phyloP scores from a whole-genome alignment of 2,329 filamentous ascomycete genomes.

The Verticillium klebahnii region DNA sequence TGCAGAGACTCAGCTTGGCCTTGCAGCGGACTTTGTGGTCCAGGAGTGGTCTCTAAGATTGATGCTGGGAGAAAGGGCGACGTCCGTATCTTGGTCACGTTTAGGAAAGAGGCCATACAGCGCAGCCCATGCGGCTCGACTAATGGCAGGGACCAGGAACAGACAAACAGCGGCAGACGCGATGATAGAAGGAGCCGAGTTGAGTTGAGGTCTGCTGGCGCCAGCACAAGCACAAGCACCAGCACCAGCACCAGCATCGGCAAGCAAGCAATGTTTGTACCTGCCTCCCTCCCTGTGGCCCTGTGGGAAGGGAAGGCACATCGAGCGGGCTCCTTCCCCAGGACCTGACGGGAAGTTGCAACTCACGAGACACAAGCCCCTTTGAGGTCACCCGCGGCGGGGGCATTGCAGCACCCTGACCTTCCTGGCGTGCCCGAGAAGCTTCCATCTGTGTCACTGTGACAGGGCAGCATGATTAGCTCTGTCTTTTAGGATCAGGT shows the following conservation, averaged over 20 bases:
- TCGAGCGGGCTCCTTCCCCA: neutral
- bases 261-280: neutral
- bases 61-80: too few relatives aligned
- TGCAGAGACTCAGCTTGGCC: too few relatives aligned
- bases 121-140: neutral
- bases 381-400: neutral
- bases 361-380: constrained; percentile 1
- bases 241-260: too few relatives aligned
- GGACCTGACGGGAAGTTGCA: constrained; percentile 3
- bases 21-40: too few relatives aligned
- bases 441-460: neutral
- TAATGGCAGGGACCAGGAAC: neutral
- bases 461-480: neutral
- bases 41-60: too few relatives aligned
- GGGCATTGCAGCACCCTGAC: neutral
- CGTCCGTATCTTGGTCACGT: too few relatives aligned
- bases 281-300: neutral
- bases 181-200: neutral
- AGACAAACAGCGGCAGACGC: neutral
- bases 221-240: neutral
- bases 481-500: neutral
- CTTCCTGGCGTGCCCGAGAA: neutral
- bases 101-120: too few relatives aligned
- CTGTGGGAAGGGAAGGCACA: neutral
- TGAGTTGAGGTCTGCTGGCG: neutral